Conservation (phyloP, 108 stramenopile species). For the Discostella stelligeroides region DNA sequence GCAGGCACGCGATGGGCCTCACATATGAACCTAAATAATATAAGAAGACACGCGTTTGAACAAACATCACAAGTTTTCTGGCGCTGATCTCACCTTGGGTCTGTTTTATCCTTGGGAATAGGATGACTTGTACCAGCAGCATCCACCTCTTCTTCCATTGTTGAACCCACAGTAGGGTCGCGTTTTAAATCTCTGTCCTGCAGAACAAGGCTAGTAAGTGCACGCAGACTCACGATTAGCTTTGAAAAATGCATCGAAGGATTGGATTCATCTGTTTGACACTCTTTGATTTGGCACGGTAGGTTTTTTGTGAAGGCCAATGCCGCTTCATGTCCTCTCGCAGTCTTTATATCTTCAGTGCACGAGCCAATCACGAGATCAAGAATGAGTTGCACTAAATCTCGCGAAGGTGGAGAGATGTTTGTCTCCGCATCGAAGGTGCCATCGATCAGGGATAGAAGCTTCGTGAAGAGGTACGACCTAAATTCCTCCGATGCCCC, state of each 20-base stretch:
- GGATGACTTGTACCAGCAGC: neutral
- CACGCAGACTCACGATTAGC: conserved; percentile 31
- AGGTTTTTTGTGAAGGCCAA: conserved; percentile 25
- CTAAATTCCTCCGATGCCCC: conserved; percentile 34
- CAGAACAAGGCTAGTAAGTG: conserved; percentile 32
- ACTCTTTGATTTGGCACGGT: conserved; percentile 13
- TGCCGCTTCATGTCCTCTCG: conserved; percentile 39
- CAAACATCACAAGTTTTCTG: neutral
- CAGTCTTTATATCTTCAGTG: conserved; percentile 33
- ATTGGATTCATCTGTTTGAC: conserved; percentile 14
- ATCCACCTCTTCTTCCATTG: conserved; percentile 14
- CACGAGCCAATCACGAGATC: conserved; percentile 32
- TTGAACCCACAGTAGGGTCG: conserved; percentile 1
- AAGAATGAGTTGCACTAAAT: conserved; percentile 39
- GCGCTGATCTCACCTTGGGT: conserved; percentile 31
- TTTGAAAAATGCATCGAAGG: conserved; percentile 13
- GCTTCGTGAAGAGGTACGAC: conserved; percentile 28
- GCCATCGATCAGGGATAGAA: conserved; percentile 7
- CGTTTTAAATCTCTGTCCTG: conserved; percentile 28
- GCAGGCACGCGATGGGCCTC: conserved; percentile 73
- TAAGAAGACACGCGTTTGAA: neutral
- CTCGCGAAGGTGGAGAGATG: conserved; percentile 10
- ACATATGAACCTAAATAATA: conserved; percentile 57
- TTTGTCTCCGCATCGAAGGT: conserved; percentile 1
- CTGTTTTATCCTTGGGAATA: conserved; percentile 51